Base-by-base conservation (phyloP, 345 rosid genomes). In the Citrus medica region DNA sequence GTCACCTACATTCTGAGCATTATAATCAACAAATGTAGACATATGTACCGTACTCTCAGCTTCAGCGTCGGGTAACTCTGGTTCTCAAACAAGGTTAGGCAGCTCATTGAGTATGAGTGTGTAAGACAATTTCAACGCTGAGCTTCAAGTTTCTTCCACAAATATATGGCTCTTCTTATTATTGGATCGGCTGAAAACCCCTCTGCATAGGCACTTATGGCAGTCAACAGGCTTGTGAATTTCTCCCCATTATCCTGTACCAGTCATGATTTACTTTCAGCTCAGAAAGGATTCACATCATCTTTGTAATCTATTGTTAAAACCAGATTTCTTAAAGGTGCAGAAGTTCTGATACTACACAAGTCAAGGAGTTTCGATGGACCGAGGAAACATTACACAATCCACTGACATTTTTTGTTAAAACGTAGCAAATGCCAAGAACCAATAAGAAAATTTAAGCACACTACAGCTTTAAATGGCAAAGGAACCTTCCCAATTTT, bases 181-280 rank as follows among this genome's bases (percentile, higher is more conserved):
- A 93, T 79, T 30, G 86, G 90, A 82, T 93, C 97, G 32, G 94
- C 92, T n/a, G 97, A 92, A 71, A 87, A 94, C 48, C 99, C 99
- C 85, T 96, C 95, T 6, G 98, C 98, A 70, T 92, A 92, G 24
- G 95, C 94, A 16, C 94, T 85, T 25, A 96, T 86, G 13, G 99
- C 99, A 1, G 73, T 84, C 79, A 96, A 77, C 28, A 96, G 90
- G 83, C 89, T 88, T n/a, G 83, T 87, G 81, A 92, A 89, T 78
- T 91, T 96, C 87, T 91, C 94, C 69, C 97, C 98, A 62, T 92
- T 79, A 79, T 96, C 97, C 97, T 94, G 92, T 64, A 84, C 30
- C 64, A 76, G 70, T 13, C 40, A 73, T 19, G 67, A 79, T 61
- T 35, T 42, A 37, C 67, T 38, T 28, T 48, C n/a, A 51, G 71